Evolutionary conservation across 805 yeast species (phyloP).

Genomic region (Metschnikowia lachancei): DNA sequence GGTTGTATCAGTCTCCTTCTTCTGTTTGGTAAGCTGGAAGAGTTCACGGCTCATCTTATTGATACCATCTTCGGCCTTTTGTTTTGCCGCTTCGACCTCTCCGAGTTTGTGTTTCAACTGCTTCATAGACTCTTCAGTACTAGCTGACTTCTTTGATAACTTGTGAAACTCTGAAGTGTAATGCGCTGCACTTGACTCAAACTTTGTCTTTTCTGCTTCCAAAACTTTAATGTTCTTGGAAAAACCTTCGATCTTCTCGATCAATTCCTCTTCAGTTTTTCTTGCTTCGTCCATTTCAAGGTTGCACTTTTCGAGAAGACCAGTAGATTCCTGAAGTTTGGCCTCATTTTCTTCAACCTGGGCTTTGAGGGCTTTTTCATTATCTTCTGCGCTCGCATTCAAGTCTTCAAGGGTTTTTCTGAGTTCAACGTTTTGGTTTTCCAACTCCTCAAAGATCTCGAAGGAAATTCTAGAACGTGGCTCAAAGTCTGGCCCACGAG

Average conservation of each 20-base stretch:
- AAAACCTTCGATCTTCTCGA: constrained; percentile 22
- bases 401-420: constrained; percentile 24
- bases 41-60: constrained; percentile 88
- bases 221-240: constrained; percentile 23
- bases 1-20: constrained; percentile 47
- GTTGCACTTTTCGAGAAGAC: constrained; percentile 15
- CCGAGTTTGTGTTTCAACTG: constrained; percentile 33
- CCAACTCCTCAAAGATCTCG: constrained; percentile 52
- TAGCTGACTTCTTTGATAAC: constrained; percentile 25
- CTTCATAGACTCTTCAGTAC: constrained; percentile 26
- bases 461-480: constrained; percentile 66
- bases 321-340: constrained; percentile 24
- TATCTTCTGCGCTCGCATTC: constrained; percentile 18
- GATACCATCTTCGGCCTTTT: constrained; percentile 78
- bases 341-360: constrained; percentile 16
- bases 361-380: constrained; percentile 21
- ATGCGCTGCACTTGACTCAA: constrained; percentile 29
- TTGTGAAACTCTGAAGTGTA: constrained; percentile 33
- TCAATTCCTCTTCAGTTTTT: constrained; percentile 22
- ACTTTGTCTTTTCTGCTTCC: constrained; percentile 31
- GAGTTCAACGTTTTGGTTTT: constrained; percentile 32
- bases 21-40: constrained; percentile 59
- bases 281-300: constrained; percentile 22
- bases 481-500: constrained; percentile 69
- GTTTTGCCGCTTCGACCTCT: constrained; percentile 42